Evolutionary conservation across 2,329 filamentous ascomycete species (phyloP), one percentile per base, ranked within the genome.

Genomic region (Neopestalotiopsis clavispora): DNA sequence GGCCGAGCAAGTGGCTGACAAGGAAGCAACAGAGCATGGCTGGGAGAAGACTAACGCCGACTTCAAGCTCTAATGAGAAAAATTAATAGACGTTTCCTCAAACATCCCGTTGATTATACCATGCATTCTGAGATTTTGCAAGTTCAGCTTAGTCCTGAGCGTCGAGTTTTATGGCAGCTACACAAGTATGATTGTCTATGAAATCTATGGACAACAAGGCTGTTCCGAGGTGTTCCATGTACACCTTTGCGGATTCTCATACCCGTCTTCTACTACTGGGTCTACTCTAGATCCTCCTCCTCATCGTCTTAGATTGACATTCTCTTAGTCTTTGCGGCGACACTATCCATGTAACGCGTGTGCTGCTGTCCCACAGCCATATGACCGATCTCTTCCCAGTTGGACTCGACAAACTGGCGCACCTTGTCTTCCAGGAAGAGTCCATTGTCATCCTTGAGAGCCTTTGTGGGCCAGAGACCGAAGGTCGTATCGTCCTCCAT

Each of bases 41-140:
- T 91, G 92, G 87, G 92, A 95, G 78, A 90, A 90, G 78, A 85
- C 84, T 2, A 92, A 90, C 75, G 86, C 84, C 4, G 92, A 94
- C 76, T 95, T 96, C 75, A 96, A 96, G 79, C 81, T 96, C 59
- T 94, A 72, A 69, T 7, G 13, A 30, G 32, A 62, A 20, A 12
- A 12, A 62, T 40, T 14, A 34, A 4, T 17, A 34, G 49, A 56
- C 17, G 17, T 14, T 7, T 10, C 17, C 6, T 38, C 34, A 38
- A 38, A 38, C 6, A 10, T 38, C 10, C 34, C 10, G 34, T 10
- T 38, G 34, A 38, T 38, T 10, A 3, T 10, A 38, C 34, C 34
- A 38, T 49, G 14, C 42, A 3, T 6, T 17, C 42, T 14, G 42
- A 49, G 42, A 10, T 7, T 10, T 38, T 6, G 34, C 34, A 10